Evolutionary conservation across 441 rosid genomes (phyloP).

Genomic region (Pelargonium exstipulatum): DNA sequence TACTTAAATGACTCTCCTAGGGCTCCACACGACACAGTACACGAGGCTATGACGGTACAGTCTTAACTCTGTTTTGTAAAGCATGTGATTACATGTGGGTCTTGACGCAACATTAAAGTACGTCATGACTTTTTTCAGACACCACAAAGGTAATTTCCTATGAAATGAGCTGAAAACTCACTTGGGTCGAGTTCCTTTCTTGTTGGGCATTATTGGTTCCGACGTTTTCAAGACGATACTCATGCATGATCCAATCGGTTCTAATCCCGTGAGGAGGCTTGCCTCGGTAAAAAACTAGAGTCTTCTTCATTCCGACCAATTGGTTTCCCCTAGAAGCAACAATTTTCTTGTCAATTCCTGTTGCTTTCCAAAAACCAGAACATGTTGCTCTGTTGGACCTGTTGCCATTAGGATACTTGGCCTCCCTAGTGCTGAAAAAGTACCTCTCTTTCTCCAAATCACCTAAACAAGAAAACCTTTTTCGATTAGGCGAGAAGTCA

Average conservation of each 20-base stretch:
- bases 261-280: background rate
- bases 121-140: too few species aligned
- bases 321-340: background rate
- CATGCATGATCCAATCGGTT: constrained; percentile 5
- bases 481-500: background rate
- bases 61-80: too few species aligned
- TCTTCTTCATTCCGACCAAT: background rate
- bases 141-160: too few species aligned
- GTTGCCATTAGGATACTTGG: constrained; percentile 8
- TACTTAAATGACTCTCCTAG: too few species aligned
- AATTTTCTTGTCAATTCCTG: background rate
- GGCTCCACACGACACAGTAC: too few species aligned
- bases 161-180: too few species aligned
- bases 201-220: too few species aligned
- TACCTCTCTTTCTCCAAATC: background rate
- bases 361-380: constrained; percentile 7
- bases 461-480: background rate
- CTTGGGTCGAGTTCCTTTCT: too few species aligned
- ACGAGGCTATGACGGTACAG: too few species aligned
- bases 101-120: too few species aligned
- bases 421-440: constrained; percentile 3
- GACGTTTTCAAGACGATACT: background rate
- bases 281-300: background rate
- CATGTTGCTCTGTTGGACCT: constrained; percentile 7
- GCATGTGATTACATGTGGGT: too few species aligned